These are phyloP conservation scores for Saccharomycopsis javanensis DNA, from an alignment of 805 yeast species.

Conservation along the genomic window DNA sequence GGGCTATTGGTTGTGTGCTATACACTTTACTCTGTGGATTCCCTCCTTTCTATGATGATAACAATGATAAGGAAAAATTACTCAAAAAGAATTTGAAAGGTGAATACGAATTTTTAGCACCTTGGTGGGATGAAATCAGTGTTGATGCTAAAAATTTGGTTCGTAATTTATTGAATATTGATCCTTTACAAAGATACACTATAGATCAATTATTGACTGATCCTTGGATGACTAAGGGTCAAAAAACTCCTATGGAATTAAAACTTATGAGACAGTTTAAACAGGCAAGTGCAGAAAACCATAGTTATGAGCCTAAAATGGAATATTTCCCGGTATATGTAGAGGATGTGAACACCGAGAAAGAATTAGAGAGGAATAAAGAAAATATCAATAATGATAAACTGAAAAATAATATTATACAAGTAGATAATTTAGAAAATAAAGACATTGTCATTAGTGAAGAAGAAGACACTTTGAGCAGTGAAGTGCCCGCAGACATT, in stretches of 20 bases:
- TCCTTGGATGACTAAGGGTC: conserved; percentile 43
- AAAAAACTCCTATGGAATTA: neutral
- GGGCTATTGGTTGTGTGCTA: conserved; percentile 66
- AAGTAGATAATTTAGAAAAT: neutral
- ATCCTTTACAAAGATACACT: conserved; percentile 59
- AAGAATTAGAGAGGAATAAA: neutral
- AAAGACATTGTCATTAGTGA: neutral
- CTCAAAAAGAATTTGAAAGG: conserved; percentile 64
- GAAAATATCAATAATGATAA: neutral
- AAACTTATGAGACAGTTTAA: neutral
- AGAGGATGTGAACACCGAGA: neutral
- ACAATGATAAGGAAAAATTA: conserved; percentile 48
- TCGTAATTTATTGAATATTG: conserved; percentile 52
- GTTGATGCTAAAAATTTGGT: conserved; percentile 63
- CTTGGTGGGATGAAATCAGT: conserved; percentile 86
- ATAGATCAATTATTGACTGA: conserved; percentile 58
- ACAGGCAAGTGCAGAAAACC: neutral
- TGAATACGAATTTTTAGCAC: conserved; percentile 61
- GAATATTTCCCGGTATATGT: conserved; percentile 12
- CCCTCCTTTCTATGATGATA: conserved; percentile 64
- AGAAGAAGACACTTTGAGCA: neutral
- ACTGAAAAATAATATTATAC: neutral
- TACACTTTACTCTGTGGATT: conserved; percentile 64
- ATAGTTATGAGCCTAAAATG: conserved; percentile 1
- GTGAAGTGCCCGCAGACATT: conserved; percentile 2